A percentile compares a stretch with the other conserved stretches of the same genome.
These are phyloP conservation scores for Fusarium dimerum DNA, from an alignment of 2,329 filamentous ascomycete species.

Conservation along the genomic window DNA sequence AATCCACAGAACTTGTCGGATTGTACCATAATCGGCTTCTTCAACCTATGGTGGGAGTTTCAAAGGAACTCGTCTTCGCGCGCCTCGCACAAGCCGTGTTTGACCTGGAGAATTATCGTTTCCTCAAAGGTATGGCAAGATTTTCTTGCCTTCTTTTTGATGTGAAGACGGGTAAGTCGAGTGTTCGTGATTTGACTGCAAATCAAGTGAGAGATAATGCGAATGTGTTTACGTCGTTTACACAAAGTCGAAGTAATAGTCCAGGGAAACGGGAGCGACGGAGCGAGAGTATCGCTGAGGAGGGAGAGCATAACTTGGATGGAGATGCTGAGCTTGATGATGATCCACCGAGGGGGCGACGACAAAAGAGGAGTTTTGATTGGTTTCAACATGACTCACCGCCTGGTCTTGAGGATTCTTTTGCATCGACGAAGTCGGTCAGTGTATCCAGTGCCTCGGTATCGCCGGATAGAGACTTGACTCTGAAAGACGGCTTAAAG, in stretches of 20 bases:
- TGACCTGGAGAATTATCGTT: background rate
- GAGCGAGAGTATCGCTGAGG: background rate
- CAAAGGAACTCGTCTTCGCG: background rate
- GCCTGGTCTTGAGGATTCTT: background rate
- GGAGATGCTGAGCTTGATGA: background rate
- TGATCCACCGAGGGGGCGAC: background rate
- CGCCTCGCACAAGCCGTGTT: conserved; percentile 1
- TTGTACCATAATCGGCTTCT: background rate
- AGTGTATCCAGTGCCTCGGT: background rate
- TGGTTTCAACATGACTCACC: background rate
- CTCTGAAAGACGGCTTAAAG: too few species aligned
- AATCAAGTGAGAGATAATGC: too few species aligned
- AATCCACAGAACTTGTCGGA: background rate
- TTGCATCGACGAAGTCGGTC: background rate
- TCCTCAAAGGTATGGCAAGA: background rate
- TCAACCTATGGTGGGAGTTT: background rate
- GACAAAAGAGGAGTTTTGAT: background rate
- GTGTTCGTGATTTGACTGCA: background rate
- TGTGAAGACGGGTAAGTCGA: background rate
- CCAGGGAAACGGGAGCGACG: too few species aligned
- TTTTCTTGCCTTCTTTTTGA: background rate
- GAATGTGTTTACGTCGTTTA: too few species aligned
- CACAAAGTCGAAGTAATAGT: background rate
- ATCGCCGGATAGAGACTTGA: background rate
- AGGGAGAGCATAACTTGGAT: background rate